Conservation (phyloP, 352 stramenopile genomes). For the Pythium dissimile region DNA sequence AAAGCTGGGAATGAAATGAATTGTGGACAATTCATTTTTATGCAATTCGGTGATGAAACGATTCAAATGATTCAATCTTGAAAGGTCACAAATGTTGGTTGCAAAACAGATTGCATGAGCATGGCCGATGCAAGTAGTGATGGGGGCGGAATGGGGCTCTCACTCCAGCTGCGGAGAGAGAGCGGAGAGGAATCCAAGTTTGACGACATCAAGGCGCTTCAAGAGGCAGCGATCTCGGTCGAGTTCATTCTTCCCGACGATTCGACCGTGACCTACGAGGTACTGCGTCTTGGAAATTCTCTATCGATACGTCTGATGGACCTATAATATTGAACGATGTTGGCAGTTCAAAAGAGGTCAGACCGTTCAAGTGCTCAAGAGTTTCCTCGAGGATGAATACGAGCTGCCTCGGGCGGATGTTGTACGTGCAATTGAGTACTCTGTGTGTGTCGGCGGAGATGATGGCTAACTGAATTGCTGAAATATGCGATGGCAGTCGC, state of each 20-base stretch:
- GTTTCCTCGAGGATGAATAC: constrained; percentile 53
- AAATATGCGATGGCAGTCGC: constrained; percentile 24
- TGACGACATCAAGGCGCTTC: constrained; percentile 50
- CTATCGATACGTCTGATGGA: no score
- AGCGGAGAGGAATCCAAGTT: constrained; percentile 45
- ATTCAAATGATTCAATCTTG: background rate
- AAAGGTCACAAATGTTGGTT: background rate
- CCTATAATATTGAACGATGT: background rate
- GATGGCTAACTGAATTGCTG: no score
- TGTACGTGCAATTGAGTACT: constrained; percentile 32
- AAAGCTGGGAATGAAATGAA: constrained; percentile 3
- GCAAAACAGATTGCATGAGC: background rate
- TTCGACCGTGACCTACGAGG: constrained; percentile 38
- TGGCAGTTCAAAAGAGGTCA: constrained; percentile 65
- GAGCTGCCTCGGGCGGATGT: constrained; percentile 32
- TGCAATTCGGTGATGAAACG: background rate
- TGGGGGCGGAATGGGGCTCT: background rate
- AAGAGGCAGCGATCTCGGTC: constrained; percentile 53
- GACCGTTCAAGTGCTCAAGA: constrained; percentile 55
- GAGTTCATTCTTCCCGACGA: constrained; percentile 57
- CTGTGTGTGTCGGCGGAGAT: no score
- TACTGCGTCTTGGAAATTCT: background rate
- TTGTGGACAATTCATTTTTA: constrained; percentile 11
- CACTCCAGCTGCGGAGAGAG: constrained; percentile 13
- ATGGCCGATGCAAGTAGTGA: background rate